These are phyloP conservation scores for Echinosophora koreensis DNA, from an alignment of 306 rosid genomes.

Conservation along the genomic window DNA sequence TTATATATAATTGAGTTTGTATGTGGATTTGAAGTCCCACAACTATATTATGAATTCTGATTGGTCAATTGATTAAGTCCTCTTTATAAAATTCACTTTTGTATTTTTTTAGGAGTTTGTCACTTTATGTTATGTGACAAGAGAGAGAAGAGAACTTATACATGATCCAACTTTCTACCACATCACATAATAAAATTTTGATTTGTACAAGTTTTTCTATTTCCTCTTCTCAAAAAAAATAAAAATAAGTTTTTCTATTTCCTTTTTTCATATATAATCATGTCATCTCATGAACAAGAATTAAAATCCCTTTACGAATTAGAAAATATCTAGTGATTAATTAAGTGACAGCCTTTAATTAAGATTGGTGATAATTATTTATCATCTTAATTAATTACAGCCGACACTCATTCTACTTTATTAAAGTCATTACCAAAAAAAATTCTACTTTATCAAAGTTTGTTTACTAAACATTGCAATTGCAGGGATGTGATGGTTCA, in stretches of 20 bases:
- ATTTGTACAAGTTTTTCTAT: not conserved
- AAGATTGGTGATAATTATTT: conserved; percentile 8
- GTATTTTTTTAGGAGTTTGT: not conserved
- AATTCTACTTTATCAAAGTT: no score
- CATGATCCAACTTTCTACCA: not conserved
- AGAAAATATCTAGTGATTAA: no score
- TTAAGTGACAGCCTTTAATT: no score
- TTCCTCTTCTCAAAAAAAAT: no score
- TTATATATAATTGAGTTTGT: no score
- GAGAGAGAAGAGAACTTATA: not conserved
- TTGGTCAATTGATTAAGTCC: not conserved
- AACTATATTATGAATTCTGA: no score
- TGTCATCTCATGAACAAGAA: not conserved
- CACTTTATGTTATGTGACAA: not conserved
- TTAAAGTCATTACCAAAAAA: no score
- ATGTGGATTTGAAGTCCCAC: no score
- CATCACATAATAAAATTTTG: not conserved
- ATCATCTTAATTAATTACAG: not conserved
- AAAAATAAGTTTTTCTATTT: no score
- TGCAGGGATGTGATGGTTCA: conserved; percentile 92
- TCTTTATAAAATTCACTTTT: not conserved
- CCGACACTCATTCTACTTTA: no score
- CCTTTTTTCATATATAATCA: not conserved
- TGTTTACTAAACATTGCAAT: not conserved
- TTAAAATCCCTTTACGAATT: no score